phyloP scores from a whole-genome alignment of 352 stramenopile genomes.

The Saprolegnia parasitica region DNA sequence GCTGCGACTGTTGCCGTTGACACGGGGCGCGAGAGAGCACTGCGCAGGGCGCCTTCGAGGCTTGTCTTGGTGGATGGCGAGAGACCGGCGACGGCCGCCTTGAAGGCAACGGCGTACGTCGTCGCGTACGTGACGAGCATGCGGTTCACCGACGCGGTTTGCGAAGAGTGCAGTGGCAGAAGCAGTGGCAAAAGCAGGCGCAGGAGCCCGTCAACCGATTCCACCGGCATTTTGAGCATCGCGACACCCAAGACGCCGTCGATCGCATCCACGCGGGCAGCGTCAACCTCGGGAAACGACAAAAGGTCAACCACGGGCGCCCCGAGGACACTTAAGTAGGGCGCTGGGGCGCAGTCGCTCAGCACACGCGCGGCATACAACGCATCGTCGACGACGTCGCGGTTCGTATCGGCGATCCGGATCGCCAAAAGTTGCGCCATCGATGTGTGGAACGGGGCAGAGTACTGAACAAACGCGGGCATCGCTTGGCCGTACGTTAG shows the following conservation, averaged over 20 bases:
- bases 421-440: background rate
- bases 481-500: background rate
- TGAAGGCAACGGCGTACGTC: constrained; percentile 5
- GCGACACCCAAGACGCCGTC: constrained; percentile 1
- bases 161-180: background rate
- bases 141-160: background rate
- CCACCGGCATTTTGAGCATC: background rate
- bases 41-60: constrained; percentile 6
- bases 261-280: constrained; percentile 2
- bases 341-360: background rate
- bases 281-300: background rate
- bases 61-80: background rate
- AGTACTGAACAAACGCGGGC: background rate
- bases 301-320: background rate
- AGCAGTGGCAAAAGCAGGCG: constrained; percentile 19
- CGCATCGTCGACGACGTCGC: background rate
- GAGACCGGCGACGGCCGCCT: constrained; percentile 10
- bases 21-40: background rate
- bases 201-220: background rate
- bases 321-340: background rate
- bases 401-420: background rate
- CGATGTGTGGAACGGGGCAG: background rate
- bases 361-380: background rate
- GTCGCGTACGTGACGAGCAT: constrained; percentile 20
- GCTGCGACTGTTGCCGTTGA: background rate